These are phyloP conservation scores for Suhomyces sp. DNA, from an alignment of 805 yeast species.

Conservation along the genomic window DNA sequence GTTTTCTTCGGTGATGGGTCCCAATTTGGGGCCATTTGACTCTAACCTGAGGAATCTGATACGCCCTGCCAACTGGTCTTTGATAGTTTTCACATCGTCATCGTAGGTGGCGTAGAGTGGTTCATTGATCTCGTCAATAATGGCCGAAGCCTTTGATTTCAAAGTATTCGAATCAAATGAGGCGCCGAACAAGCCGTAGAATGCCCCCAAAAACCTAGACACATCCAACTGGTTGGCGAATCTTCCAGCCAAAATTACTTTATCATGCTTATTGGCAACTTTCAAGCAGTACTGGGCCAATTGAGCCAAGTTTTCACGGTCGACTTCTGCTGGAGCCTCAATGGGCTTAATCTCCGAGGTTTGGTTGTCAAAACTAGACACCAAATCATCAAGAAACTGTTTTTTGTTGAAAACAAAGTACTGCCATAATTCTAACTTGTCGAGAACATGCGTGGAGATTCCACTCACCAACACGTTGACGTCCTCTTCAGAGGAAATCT, in stretches of 20 bases:
- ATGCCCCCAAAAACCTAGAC: slow-evolving; percentile 48
- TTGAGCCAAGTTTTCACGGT: slow-evolving; percentile 34
- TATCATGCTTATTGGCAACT: slow-evolving; percentile 36
- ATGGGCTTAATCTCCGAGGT: slow-evolving; percentile 10
- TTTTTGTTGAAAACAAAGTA: slow-evolving; percentile 69
- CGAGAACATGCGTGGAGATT: slow-evolving; percentile 64
- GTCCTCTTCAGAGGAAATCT: slow-evolving; percentile 50
- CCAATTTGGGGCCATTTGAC: slow-evolving; percentile 76
- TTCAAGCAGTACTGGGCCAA: slow-evolving; percentile 50
- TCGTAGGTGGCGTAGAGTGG: slow-evolving; percentile 74
- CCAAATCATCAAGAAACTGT: slow-evolving; percentile 37
- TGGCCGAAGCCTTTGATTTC: slow-evolving; percentile 40
- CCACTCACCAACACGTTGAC: slow-evolving; percentile 63
- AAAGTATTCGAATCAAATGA: slow-evolving; percentile 23
- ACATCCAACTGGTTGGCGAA: slow-evolving; percentile 54
- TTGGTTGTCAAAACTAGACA: slow-evolving; percentile 32
- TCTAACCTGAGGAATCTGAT: slow-evolving; percentile 76
- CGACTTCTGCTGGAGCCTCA: slow-evolving; percentile 23
- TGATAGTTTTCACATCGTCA: slow-evolving; percentile 61
- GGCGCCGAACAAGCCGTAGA: neutral
- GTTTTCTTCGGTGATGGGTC: slow-evolving; percentile 47
- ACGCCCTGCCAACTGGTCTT: slow-evolving; percentile 71
- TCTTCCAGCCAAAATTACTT: slow-evolving; percentile 49
- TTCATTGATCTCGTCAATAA: slow-evolving; percentile 75
- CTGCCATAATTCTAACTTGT: slow-evolving; percentile 76